phyloP scores from a whole-genome alignment of 257 asterid genomes.

The Leptodermis oblonga region DNA sequence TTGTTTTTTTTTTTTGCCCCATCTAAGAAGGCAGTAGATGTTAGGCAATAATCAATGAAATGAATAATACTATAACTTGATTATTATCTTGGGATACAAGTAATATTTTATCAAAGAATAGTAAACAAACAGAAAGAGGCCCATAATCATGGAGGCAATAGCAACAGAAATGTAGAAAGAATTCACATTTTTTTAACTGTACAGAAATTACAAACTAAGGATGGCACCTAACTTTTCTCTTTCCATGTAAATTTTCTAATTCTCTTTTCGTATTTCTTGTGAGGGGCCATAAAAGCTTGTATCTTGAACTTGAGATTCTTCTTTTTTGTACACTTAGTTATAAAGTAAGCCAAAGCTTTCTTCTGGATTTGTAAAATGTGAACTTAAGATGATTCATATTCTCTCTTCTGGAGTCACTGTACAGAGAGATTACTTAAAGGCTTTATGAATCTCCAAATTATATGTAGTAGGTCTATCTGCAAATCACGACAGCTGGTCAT shows the following conservation, averaged over 20 bases:
- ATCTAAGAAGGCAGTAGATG: no score
- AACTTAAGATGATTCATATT: constrained; percentile 4
- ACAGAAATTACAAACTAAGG: constrained; percentile 16
- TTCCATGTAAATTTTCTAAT: constrained; percentile 6
- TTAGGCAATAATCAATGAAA: background rate
- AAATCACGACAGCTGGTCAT: constrained; percentile 65
- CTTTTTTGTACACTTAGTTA: background rate
- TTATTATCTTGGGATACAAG: background rate
- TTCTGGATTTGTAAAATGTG: background rate
- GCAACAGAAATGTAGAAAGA: background rate
- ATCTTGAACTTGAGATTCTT: no score
- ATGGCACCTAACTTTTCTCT: background rate
- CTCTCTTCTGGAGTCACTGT: background rate
- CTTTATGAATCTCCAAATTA: constrained; percentile 48
- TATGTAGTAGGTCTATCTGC: constrained; percentile 52
- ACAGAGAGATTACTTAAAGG: constrained; percentile 36
- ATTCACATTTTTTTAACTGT: constrained; percentile 12
- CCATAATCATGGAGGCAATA: background rate
- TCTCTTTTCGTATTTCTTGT: background rate
- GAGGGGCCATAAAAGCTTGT: background rate
- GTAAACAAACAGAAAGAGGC: background rate
- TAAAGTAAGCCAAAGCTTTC: background rate
- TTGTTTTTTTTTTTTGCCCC: background rate
- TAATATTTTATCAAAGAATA: background rate
- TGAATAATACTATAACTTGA: background rate